Conservation (phyloP, 257 asterid species). For the Craterostigma plantagineum region DNA sequence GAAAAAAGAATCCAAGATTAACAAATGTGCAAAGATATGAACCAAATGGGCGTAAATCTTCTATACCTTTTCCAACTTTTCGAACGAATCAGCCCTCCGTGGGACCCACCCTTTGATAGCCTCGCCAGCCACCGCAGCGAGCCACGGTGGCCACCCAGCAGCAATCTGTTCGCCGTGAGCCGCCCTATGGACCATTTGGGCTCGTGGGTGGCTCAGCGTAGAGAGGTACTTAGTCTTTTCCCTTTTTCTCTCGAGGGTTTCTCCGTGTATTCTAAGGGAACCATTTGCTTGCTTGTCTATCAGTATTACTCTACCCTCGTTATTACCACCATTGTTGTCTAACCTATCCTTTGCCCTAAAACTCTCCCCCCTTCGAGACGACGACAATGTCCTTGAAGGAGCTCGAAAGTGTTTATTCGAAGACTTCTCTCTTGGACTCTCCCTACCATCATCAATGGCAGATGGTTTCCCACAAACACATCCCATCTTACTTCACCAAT, state of each 20-base stretch:
- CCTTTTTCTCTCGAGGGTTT: conserved; percentile 45
- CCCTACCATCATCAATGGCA: conserved; percentile 61
- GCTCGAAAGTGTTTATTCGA: conserved; percentile 37
- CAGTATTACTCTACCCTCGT: conserved; percentile 40
- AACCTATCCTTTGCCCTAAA: conserved; percentile 35
- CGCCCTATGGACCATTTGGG: conserved; percentile 39
- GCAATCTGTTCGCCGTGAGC: conserved; percentile 72
- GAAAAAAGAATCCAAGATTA: no score
- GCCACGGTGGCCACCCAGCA: conserved; percentile 98
- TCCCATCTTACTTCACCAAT: conserved; percentile 38
- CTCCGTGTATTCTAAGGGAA: conserved; percentile 35
- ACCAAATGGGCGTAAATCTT: background rate
- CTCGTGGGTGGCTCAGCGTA: conserved; percentile 29
- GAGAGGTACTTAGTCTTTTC: conserved; percentile 41
- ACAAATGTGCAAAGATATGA: no score
- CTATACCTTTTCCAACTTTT: conserved; percentile 72
- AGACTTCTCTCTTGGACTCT: conserved; percentile 54
- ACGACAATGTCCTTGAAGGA: conserved; percentile 18
- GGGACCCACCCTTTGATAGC: conserved; percentile 96
- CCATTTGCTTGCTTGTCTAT: conserved; percentile 54
- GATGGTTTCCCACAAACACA: conserved; percentile 61
- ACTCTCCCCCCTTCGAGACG: conserved; percentile 54
- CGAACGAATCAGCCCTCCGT: conserved; percentile 75
- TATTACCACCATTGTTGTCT: conserved; percentile 16
- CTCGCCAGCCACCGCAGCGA: conserved; percentile 88